Conservation (phyloP, 257 asterid genomes). For the Nicotiana benthamiana region DNA sequence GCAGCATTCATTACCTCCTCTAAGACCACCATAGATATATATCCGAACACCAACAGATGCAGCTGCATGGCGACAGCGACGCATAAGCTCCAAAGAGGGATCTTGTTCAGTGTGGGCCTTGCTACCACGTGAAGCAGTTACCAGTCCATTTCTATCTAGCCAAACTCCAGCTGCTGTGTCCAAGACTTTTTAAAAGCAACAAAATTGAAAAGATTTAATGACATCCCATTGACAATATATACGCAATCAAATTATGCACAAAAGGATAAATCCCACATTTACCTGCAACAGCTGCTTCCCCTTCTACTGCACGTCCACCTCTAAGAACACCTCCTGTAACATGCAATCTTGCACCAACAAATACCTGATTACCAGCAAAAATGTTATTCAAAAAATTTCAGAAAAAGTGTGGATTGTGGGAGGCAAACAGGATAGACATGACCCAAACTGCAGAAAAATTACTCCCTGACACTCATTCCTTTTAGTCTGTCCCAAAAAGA, state of each 20-base stretch:
- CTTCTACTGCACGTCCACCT: conserved; percentile 97
- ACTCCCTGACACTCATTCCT: background rate
- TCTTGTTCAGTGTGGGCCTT: conserved; percentile 57
- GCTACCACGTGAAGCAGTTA: conserved; percentile 60
- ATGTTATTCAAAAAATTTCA: background rate
- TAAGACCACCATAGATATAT: conserved; percentile 83
- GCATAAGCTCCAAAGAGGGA: conserved; percentile 74
- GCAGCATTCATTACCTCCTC: conserved; percentile 60
- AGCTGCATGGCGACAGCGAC: conserved; percentile 98
- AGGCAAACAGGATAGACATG: background rate
- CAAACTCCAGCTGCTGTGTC: conserved; percentile 99
- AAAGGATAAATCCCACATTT: conserved; percentile 3
- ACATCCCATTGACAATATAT: background rate
- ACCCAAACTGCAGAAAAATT: background rate
- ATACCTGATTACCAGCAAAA: conserved; percentile 48
- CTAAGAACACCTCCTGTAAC: conserved; percentile 97
- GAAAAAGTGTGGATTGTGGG: background rate
- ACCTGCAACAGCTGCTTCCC: conserved; percentile 91
- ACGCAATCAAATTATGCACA: background rate
- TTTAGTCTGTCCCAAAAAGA: background rate
- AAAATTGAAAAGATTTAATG: conserved; percentile 16
- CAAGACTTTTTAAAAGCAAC: conserved; percentile 50
- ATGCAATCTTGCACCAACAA: conserved; percentile 96
- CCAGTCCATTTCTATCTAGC: conserved; percentile 87
- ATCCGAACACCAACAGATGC: conserved; percentile 91